Evolutionary conservation across 139 green algal species (phyloP).

Genomic region (Chlamydomonas sp.): DNA sequence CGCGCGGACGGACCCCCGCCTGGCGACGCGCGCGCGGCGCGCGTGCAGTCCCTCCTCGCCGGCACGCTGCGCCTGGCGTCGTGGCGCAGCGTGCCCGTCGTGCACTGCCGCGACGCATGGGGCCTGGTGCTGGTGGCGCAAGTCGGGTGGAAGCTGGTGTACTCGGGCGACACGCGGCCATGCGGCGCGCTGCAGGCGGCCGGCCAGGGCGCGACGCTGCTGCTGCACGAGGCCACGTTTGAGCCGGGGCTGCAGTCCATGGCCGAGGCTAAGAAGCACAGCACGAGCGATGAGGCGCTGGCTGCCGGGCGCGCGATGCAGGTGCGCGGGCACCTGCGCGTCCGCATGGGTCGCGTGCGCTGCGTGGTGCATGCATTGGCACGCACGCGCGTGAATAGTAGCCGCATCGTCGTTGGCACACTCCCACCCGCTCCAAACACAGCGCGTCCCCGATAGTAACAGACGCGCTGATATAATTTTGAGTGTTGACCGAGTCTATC

Average conservation of each 20-base stretch:
- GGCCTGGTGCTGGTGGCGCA: constrained; percentile 50
- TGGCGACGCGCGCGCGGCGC: too few relatives aligned
- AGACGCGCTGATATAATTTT: too few relatives aligned
- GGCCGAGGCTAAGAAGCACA: constrained; percentile 63
- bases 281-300: constrained; percentile 64
- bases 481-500: too few relatives aligned
- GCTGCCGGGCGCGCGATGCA: constrained; percentile 42
- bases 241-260: constrained; percentile 63
- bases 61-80: constrained; percentile 22
- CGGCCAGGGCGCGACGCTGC: constrained; percentile 70
- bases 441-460: too few relatives aligned
- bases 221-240: constrained; percentile 98
- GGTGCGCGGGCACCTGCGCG: constrained; percentile 10
- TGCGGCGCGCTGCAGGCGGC: constrained; percentile 49
- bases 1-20: background rate
- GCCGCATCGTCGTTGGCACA: too few relatives aligned
- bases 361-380: too few relatives aligned
- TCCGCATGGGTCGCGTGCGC: too few relatives aligned
- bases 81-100: constrained; percentile 44
- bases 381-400: too few relatives aligned
- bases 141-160: constrained; percentile 69
- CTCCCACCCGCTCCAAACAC: too few relatives aligned
- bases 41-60: background rate
- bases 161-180: constrained; percentile 53
- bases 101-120: constrained; percentile 68